Evolutionary conservation across 208 protist species (phyloP).

Genomic region (Angomonas deanei): DNA sequence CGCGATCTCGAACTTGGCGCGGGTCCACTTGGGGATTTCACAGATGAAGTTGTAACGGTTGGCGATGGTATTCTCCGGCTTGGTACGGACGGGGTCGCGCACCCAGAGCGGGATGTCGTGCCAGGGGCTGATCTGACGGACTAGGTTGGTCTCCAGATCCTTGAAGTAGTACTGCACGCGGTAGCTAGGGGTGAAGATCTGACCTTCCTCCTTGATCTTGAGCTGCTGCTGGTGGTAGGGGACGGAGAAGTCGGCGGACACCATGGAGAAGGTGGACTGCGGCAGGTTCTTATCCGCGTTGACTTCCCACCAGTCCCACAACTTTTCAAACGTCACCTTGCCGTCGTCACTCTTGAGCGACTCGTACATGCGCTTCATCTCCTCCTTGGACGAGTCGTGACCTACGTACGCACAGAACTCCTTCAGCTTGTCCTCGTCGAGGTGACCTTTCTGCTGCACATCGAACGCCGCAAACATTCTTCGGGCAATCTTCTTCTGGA

Average conservation of each 20-base stretch:
- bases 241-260: slow-evolving; percentile 83
- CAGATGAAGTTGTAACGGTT: slow-evolving; percentile 92
- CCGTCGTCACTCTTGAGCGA: slow-evolving; percentile 43
- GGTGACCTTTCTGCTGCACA: slow-evolving; percentile 68
- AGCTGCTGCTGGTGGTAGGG: slow-evolving; percentile 91
- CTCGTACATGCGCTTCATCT: slow-evolving; percentile 46
- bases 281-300: slow-evolving; percentile 39
- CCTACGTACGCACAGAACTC: slow-evolving; percentile 80
- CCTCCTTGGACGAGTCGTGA: slow-evolving; percentile 33
- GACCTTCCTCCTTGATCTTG: slow-evolving; percentile 66
- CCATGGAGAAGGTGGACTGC: slow-evolving; percentile 73
- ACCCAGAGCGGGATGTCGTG: slow-evolving; percentile 90
- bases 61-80: slow-evolving; percentile 64
- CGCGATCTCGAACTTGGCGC: slow-evolving; percentile 95
- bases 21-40: slow-evolving; percentile 93
- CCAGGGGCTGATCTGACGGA: slow-evolving; percentile 86
- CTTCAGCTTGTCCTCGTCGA: slow-evolving; percentile 54
- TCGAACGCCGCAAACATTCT: slow-evolving; percentile 89
- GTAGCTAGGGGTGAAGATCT: slow-evolving; percentile 90
- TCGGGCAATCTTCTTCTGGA: slow-evolving; percentile 78
- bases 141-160: slow-evolving; percentile 68
- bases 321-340: slow-evolving; percentile 77
- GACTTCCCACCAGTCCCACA: slow-evolving; percentile 81
- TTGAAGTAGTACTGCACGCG: slow-evolving; percentile 89
- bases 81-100: slow-evolving; percentile 82